phyloP scores from a whole-genome alignment of 768 basidiomycete species.

The Sarcodon aspratus region DNA sequence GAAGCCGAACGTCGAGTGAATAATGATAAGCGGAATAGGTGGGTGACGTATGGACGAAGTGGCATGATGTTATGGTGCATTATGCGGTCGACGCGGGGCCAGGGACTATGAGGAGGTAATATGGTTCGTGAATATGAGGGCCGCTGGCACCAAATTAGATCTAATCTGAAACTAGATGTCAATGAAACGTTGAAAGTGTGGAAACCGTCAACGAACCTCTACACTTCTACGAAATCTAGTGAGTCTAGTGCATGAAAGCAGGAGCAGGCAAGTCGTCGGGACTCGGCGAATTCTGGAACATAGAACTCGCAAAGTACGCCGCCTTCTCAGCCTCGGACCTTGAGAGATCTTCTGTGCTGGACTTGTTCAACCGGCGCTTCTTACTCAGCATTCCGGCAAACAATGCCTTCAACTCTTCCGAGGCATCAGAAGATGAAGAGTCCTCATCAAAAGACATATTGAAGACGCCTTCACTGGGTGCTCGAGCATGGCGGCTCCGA shows the following conservation, averaged over 20 bases:
- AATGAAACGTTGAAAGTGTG: neutral
- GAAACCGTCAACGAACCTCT: slow-evolving; percentile 23
- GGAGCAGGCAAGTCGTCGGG: slow-evolving; percentile 73
- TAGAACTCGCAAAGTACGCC: slow-evolving; percentile 67
- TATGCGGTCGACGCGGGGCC: slow-evolving; percentile 19
- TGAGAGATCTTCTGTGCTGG: slow-evolving; percentile 7
- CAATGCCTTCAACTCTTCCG: slow-evolving; percentile 25
- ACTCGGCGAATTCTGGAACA: slow-evolving; percentile 81
- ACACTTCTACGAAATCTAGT: slow-evolving; percentile 15
- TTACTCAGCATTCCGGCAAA: slow-evolving; percentile 11
- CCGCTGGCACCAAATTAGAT: slow-evolving; percentile 27
- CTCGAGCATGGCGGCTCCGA: slow-evolving; percentile 35
- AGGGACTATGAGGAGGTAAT: slow-evolving; percentile 16
- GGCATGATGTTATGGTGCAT: slow-evolving; percentile 9
- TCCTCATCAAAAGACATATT: slow-evolving; percentile 67
- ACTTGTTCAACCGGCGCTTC: slow-evolving; percentile 3
- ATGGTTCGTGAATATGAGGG: slow-evolving; percentile 19
- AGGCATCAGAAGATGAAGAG: slow-evolving; percentile 27
- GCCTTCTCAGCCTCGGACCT: slow-evolving; percentile 18
- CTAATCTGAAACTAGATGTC: slow-evolving; percentile 16
- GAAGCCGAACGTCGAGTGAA: slow-evolving; percentile 27
- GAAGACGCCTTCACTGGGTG: slow-evolving; percentile 69
- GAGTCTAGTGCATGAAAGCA: slow-evolving; percentile 35
- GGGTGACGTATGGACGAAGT: slow-evolving; percentile 8
- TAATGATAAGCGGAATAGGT: slow-evolving; percentile 26